Conservation (phyloP, 805 yeast species). For the Scheffersomyces stipitis region DNA sequence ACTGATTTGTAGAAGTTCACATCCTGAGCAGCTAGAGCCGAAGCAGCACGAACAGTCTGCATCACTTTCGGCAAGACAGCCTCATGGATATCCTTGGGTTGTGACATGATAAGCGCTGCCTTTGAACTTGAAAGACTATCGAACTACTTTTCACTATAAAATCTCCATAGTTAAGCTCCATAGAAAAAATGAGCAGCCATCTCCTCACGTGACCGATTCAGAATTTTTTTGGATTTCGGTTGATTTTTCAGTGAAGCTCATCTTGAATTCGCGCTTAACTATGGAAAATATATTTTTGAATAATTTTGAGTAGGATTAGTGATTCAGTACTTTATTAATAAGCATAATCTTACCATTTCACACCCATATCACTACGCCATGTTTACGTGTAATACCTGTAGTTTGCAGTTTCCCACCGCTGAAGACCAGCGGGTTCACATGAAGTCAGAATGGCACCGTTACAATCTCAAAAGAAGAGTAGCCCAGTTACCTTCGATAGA, state of each 20-base stretch:
- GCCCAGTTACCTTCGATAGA: constrained; percentile 31
- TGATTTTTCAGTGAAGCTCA: background rate
- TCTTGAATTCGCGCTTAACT: background rate
- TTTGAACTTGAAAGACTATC: no score
- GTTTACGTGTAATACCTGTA: constrained; percentile 43
- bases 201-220: no score
- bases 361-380: constrained; percentile 19
- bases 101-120: no score
- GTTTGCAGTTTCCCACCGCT: constrained; percentile 36
- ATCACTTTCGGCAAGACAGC: constrained; percentile 48
- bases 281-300: background rate
- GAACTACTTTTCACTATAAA: no score
- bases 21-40: constrained; percentile 76
- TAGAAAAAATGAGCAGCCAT: no score
- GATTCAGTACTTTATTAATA: constrained; percentile 10
- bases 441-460: constrained; percentile 48
- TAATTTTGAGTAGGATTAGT: background rate
- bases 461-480: constrained; percentile 44
- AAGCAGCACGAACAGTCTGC: constrained; percentile 61
- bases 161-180: no score
- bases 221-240: no score
- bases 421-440: constrained; percentile 42
- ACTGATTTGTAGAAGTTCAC: constrained; percentile 69
- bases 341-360: constrained; percentile 23
- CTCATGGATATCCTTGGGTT: constrained; percentile 7